Percentiles rank a stretch among this genome's conserved stretches.
Conservation (phyloP, 306 rosid genomes). For the Erythrophleum fordii region DNA sequence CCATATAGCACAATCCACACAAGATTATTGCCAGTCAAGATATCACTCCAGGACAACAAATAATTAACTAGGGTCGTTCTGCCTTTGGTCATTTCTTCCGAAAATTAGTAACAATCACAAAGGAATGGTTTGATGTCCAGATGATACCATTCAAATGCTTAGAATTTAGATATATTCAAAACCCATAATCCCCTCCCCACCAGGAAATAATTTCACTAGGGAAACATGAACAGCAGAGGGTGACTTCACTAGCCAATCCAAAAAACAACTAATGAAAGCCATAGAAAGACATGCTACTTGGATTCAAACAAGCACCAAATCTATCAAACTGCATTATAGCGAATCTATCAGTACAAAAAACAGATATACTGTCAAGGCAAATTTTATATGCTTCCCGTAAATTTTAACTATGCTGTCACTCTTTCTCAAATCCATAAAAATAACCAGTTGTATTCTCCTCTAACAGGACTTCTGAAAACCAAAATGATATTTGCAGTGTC, state of each 20-base stretch:
- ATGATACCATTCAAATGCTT: neutral
- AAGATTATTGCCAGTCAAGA: neutral
- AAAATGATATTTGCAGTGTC: neutral
- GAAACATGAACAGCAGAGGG: neutral
- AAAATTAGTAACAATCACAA: neutral
- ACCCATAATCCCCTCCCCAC: neutral
- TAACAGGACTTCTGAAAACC: neutral
- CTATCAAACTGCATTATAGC: neutral
- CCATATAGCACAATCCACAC: neutral
- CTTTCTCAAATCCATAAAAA: neutral
- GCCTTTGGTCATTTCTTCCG: no score
- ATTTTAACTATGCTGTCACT: neutral
- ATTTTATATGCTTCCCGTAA: neutral
- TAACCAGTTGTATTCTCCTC: neutral
- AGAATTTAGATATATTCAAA: neutral
- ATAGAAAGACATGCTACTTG: neutral
- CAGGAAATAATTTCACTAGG: neutral
- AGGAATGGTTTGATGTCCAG: neutral
- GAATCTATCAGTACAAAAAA: neutral
- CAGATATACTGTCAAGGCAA: neutral
- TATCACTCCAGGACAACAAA: neutral
- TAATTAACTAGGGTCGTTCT: neutral
- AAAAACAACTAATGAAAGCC: neutral
- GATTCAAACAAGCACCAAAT: neutral
- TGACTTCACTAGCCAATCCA: constrained; percentile 3